These are phyloP conservation scores for Calycina marina DNA, from an alignment of 2,329 filamentous ascomycete genomes.

Conservation along the genomic window DNA sequence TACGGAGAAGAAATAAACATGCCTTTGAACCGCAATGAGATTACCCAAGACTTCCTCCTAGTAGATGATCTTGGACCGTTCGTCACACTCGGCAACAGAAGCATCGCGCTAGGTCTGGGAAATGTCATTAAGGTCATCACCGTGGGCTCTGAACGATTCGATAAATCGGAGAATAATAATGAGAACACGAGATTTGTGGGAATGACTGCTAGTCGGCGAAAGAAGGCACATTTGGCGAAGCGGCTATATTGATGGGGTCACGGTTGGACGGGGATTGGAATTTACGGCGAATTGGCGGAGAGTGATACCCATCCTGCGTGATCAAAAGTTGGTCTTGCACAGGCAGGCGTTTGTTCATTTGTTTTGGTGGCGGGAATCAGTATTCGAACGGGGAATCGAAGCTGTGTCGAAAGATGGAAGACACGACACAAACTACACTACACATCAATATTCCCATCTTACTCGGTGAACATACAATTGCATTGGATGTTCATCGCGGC, in stretches of 20 bases:
- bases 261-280: too few relatives aligned
- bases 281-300: too few relatives aligned
- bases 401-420: too few relatives aligned
- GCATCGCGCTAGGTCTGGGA: slow-evolving; percentile 56
- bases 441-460: too few relatives aligned
- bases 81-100: slow-evolving; percentile 43
- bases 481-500: too few relatives aligned
- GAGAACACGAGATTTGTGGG: not conserved
- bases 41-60: slow-evolving; percentile 33
- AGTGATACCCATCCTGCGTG: too few relatives aligned
- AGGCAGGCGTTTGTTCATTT: too few relatives aligned
- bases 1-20: slow-evolving; percentile 24
- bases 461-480: too few relatives aligned
- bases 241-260: not conserved
- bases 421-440: too few relatives aligned
- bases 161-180: slow-evolving; percentile 18
- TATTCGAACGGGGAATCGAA: too few relatives aligned
- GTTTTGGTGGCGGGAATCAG: too few relatives aligned
- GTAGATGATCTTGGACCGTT: slow-evolving; percentile 53
- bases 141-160: slow-evolving; percentile 50
- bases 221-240: not conserved
- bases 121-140: slow-evolving; percentile 59
- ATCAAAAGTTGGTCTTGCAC: too few relatives aligned
- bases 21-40: slow-evolving; percentile 10
- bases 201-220: slow-evolving; percentile 1